A percentile compares a stretch with the other conserved stretches of the same genome.
Evolutionary conservation across 768 basidiomycete species (phyloP).

Genomic region (Panaeolus cyanescens): DNA sequence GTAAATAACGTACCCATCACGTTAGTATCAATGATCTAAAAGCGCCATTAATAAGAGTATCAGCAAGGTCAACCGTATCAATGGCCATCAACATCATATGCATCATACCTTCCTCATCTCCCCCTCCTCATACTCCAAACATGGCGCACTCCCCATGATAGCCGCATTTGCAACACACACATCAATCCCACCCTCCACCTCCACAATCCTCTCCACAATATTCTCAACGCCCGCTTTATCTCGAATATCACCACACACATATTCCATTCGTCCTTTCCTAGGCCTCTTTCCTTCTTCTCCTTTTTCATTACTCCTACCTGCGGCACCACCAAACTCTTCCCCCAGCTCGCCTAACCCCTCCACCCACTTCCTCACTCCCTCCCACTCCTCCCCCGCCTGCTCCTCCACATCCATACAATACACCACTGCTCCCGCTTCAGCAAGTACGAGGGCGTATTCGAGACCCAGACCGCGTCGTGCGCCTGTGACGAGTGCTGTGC

Average conservation of each 20-base stretch:
- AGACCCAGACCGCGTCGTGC: constrained; percentile 30
- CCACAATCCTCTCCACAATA: constrained; percentile 50
- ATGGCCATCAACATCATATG: too few relatives aligned
- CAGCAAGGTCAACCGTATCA: too few relatives aligned
- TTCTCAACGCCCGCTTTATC: constrained; percentile 51
- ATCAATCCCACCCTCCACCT: constrained; percentile 63
- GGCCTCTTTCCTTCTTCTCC: constrained; percentile 10
- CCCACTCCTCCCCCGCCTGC: constrained; percentile 50
- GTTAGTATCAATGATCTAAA: constrained; percentile 59
- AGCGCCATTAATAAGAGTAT: too few relatives aligned
- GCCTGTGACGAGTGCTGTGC: constrained; percentile 26
- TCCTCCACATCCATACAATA: constrained; percentile 67
- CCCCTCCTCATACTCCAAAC: constrained; percentile 56
- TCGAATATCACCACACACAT: constrained; percentile 58
- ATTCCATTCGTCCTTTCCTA: constrained; percentile 41
- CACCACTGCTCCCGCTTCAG: constrained; percentile 29
- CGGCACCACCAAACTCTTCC: neutral
- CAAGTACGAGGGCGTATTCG: constrained; percentile 26
- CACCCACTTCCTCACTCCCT: constrained; percentile 47
- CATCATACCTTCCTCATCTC: constrained; percentile 54
- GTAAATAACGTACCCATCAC: constrained; percentile 59
- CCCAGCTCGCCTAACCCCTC: constrained; percentile 23
- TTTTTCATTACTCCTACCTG: neutral
- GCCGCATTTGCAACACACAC: constrained; percentile 70
- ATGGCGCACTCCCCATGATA: constrained; percentile 49